A percentile compares a stretch with the other conserved stretches of the same genome.
phyloP scores from a whole-genome alignment of 331 rosid genomes.

The Pyrus hybrid region DNA sequence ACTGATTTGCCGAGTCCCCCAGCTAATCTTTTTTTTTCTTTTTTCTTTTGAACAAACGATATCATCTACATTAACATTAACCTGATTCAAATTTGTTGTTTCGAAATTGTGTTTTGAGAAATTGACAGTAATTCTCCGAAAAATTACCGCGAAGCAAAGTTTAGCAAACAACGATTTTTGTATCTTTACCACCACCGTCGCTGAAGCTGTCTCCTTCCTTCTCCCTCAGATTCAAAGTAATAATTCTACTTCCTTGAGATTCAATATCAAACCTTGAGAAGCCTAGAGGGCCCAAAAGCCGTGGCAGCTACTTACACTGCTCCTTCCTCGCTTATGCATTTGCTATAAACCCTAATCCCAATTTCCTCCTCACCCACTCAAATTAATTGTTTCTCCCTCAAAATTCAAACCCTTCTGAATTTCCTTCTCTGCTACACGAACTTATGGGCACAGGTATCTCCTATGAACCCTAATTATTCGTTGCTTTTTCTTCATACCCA shows the following conservation, averaged over 20 bases:
- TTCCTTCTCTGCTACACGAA: constrained; percentile 55
- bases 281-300: background rate
- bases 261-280: background rate
- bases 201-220: background rate
- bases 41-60: too few species aligned
- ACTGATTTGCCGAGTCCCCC: too few species aligned
- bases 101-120: too few species aligned
- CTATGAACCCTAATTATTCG: background rate
- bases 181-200: background rate
- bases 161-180: background rate
- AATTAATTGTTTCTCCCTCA: background rate
- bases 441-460: constrained; percentile 82
- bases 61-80: too few species aligned
- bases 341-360: too few species aligned
- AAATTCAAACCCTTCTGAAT: background rate
- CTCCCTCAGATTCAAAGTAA: background rate
- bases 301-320: background rate
- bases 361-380: too few species aligned
- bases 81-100: too few species aligned
- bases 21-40: rapidly evolving
- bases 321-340: too few species aligned
- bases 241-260: background rate
- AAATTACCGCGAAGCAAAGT: background rate
- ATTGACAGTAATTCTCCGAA: background rate
- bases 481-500: background rate